Evolutionary conservation across 805 yeast genomes (phyloP).

Genomic region (Cyberlindnera meyerae): DNA sequence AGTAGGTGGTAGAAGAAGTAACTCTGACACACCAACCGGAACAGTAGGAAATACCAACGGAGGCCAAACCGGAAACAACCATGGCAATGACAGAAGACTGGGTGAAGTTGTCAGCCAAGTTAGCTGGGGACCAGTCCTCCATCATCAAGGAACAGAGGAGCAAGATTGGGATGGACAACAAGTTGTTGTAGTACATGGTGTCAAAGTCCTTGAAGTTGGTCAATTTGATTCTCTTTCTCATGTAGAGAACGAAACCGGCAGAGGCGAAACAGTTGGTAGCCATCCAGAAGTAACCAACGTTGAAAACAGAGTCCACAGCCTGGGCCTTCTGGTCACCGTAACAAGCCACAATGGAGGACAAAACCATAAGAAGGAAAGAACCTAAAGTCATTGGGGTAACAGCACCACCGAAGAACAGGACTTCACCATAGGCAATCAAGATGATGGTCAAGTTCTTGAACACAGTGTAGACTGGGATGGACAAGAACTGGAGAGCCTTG

Average conservation of each 20-base stretch:
- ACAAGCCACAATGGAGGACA: conserved; percentile 94
- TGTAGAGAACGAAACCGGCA: conserved; percentile 86
- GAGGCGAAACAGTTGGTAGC: conserved; percentile 88
- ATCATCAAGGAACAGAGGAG: conserved; percentile 66
- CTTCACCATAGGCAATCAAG: conserved; percentile 97
- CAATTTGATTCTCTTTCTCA: conserved; percentile 97
- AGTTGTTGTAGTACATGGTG: conserved; percentile 97
- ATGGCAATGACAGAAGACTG: conserved; percentile 69
- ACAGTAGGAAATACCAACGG: conserved; percentile 97
- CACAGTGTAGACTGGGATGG: conserved; percentile 95
- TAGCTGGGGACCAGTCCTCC: conserved; percentile 91
- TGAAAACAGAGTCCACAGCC: conserved; percentile 33
- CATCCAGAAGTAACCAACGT: conserved; percentile 96
- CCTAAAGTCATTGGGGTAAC: conserved; percentile 88
- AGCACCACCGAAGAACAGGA: conserved; percentile 90
- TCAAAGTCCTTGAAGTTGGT: conserved; percentile 95
- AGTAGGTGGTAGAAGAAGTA: conserved; percentile 95
- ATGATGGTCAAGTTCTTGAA: conserved; percentile 97
- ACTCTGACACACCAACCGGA: conserved; percentile 99
- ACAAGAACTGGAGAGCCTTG: conserved; percentile 85
- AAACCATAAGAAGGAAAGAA: conserved; percentile 86
- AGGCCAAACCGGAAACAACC: conserved; percentile 88
- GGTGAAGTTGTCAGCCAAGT: conserved; percentile 70
- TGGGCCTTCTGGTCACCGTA: conserved; percentile 62
- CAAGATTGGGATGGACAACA: conserved; percentile 87